These are phyloP conservation scores for Gnaphalium uliginosum DNA, from an alignment of 129 eudicot genomes.

Conservation along the genomic window DNA sequence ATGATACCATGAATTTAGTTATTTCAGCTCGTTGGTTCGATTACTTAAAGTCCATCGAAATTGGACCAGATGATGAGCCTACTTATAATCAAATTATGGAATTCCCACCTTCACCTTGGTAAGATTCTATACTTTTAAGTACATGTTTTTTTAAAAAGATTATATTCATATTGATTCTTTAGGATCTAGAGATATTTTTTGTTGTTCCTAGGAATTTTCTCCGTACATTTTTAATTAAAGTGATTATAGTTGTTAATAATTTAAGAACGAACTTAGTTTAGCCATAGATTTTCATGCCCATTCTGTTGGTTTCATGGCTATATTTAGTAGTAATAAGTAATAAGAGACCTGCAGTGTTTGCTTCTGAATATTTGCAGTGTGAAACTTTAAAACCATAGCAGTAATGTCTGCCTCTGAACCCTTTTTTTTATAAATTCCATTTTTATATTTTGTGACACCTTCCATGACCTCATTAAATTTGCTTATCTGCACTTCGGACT, in stretches of 20 bases:
- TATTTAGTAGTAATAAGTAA: constrained; percentile 24
- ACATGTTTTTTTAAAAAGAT: background rate
- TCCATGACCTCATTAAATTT: constrained; percentile 25
- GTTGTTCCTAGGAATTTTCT: constrained; percentile 44
- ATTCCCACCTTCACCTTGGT: constrained; percentile 65
- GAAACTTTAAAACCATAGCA: constrained; percentile 27
- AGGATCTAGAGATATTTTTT: constrained; percentile 37
- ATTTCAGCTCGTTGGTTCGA: constrained; percentile 79
- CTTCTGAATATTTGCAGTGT: constrained; percentile 32
- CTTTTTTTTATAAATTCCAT: constrained; percentile 3
- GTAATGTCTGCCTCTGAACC: constrained; percentile 20
- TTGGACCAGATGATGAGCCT: constrained; percentile 31
- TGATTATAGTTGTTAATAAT: background rate
- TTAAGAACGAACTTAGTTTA: constrained; percentile 17
- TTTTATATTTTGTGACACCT: background rate
- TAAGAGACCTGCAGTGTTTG: constrained; percentile 22
- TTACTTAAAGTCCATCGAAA: constrained; percentile 51
- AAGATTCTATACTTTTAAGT: constrained; percentile 23
- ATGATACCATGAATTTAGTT: constrained; percentile 64
- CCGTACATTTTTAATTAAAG: constrained; percentile 7
- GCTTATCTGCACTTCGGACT: background rate
- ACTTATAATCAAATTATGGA: constrained; percentile 54
- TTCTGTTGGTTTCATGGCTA: constrained; percentile 28
- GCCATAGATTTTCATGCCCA: constrained; percentile 24
- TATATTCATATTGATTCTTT: constrained; percentile 1